phyloP scores from a whole-genome alignment of 2,329 filamentous ascomycete species.

The Scedosporium boydii region DNA sequence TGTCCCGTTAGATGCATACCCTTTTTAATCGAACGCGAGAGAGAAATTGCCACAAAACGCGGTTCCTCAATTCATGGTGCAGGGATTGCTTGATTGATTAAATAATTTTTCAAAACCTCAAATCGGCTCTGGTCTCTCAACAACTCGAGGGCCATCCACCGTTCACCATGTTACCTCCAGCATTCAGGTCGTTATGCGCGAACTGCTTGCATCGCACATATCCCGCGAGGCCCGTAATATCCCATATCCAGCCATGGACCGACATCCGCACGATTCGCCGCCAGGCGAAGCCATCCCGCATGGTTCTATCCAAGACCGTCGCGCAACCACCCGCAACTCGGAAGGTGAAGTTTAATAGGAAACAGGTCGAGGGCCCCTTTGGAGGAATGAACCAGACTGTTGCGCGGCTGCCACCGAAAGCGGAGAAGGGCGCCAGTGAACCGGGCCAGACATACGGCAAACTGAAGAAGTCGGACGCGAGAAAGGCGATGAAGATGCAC shows the following conservation, averaged over 20 bases:
- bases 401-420: constrained; percentile 24
- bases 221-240: background rate
- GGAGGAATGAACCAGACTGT: constrained; percentile 46
- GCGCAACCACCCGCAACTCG: constrained; percentile 25
- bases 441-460: constrained; percentile 2
- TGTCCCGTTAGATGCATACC: too few relatives aligned
- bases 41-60: too few relatives aligned
- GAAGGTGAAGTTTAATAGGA: constrained; percentile 26
- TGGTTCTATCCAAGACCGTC: constrained; percentile 48
- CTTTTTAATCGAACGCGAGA: too few relatives aligned
- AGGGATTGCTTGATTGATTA: too few relatives aligned
- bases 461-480: constrained; percentile 22
- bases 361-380: constrained; percentile 38
- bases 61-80: too few relatives aligned
- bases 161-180: constrained; percentile 1
- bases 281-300: constrained; percentile 35
- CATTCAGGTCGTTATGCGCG: constrained; percentile 3
- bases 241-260: background rate
- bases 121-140: too few relatives aligned
- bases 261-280: constrained; percentile 1
- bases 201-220: background rate
- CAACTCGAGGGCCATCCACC: background rate
- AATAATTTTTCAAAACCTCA: too few relatives aligned
- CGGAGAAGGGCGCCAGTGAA: background rate
- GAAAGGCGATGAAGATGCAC: constrained; percentile 91